These are phyloP conservation scores for Solanum bukasovii DNA, from an alignment of 257 asterid species.

Conservation along the genomic window DNA sequence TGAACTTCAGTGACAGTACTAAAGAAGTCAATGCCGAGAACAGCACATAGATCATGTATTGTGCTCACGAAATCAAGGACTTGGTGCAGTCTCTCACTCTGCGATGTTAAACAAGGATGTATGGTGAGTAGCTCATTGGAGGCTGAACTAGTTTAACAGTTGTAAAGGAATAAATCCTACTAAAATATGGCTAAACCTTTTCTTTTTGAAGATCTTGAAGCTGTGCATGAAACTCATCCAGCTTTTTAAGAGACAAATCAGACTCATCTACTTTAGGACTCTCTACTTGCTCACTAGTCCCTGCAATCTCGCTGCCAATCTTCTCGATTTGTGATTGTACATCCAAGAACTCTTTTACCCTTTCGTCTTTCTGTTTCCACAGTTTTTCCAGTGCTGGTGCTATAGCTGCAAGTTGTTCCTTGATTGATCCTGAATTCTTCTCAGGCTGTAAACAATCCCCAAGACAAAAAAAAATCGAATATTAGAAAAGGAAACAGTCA, in stretches of 20 bases:
- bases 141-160: background rate
- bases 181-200: conserved; percentile 39
- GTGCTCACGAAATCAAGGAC: conserved; percentile 89
- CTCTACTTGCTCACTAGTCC: conserved; percentile 43
- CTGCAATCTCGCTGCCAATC: conserved; percentile 70
- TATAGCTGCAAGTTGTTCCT: conserved; percentile 83
- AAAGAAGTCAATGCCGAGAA: conserved; percentile 78
- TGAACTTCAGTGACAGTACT: conserved; percentile 78
- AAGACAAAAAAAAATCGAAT: background rate
- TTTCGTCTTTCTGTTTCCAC: conserved; percentile 75
- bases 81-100: conserved; percentile 87
- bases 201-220: conserved; percentile 93
- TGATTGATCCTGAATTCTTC: conserved; percentile 69
- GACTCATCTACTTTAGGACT: conserved; percentile 58
- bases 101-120: conserved; percentile 12
- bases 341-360: conserved; percentile 63
- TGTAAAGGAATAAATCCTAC: background rate
- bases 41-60: conserved; percentile 92
- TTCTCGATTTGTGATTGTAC: conserved; percentile 78
- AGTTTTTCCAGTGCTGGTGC: conserved; percentile 78
- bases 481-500: background rate
- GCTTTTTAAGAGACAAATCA: conserved; percentile 67
- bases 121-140: background rate
- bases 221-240: conserved; percentile 67
- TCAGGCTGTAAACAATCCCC: conserved; percentile 48